A percentile compares a stretch with the other conserved stretches of the same genome.
Evolutionary conservation across 1,284 basidiomycete genomes (phyloP).

Genomic region (Trichosporon inkin): DNA sequence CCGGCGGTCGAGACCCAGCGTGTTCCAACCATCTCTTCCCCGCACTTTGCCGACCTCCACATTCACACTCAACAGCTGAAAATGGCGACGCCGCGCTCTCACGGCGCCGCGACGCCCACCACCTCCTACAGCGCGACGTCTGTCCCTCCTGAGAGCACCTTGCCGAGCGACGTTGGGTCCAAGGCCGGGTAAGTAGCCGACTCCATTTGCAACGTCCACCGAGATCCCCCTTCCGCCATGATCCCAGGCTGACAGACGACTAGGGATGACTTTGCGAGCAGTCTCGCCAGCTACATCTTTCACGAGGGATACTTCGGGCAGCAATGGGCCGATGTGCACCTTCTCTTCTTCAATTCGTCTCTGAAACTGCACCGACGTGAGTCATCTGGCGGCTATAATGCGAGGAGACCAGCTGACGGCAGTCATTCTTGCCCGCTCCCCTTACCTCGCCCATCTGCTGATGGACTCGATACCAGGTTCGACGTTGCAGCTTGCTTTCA

Average conservation of each 20-base stretch:
- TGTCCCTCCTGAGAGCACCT: slow-evolving; percentile 3
- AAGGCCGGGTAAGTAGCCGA: slow-evolving; percentile 8
- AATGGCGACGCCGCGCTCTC: slow-evolving; percentile 11
- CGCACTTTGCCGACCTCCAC: slow-evolving; percentile 15
- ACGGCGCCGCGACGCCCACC: slow-evolving; percentile 10
- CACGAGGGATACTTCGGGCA: slow-evolving; percentile 39
- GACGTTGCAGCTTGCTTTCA: slow-evolving; percentile 67
- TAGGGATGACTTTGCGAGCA: slow-evolving; percentile 15
- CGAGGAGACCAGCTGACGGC: slow-evolving; percentile 38
- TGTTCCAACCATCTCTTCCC: background rate
- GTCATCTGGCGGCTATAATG: slow-evolving; percentile 14
- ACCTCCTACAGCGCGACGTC: slow-evolving; percentile 14
- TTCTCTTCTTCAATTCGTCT: slow-evolving; percentile 37
- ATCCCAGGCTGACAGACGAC: background rate
- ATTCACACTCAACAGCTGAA: background rate
- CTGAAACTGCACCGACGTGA: slow-evolving; percentile 45
- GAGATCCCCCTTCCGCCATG: background rate
- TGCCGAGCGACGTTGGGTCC: background rate
- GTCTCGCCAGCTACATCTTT: slow-evolving; percentile 30
- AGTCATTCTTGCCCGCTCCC: slow-evolving; percentile 77
- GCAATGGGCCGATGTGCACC: slow-evolving; percentile 42
- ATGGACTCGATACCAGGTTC: slow-evolving; percentile 58
- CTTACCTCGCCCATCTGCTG: slow-evolving; percentile 78
- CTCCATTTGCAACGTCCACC: background rate
- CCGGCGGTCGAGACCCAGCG: background rate